Conservation (phyloP, 2,329 filamentous ascomycete genomes). For the Exophiala phaeomuriformis region DNA sequence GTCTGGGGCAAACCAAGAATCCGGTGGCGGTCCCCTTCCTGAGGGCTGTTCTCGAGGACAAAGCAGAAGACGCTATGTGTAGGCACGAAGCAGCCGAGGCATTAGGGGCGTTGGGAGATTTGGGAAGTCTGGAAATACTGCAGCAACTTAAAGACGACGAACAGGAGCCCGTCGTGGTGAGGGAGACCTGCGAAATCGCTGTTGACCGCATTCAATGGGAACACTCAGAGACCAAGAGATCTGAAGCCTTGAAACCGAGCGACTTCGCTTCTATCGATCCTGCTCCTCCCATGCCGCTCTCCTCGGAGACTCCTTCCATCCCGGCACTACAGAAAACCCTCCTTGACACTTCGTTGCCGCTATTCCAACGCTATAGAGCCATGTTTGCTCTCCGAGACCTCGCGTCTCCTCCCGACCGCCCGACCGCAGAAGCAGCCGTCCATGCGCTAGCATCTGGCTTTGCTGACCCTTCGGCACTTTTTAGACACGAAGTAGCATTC, state of each 20-base stretch:
- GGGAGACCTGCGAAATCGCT: slow-evolving; percentile 94
- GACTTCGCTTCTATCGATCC: slow-evolving; percentile 95
- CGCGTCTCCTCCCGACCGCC: slow-evolving; percentile 82
- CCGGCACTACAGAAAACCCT: slow-evolving; percentile 67
- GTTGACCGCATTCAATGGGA: slow-evolving; percentile 93
- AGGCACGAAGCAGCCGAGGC: slow-evolving; percentile 95
- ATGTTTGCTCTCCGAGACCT: slow-evolving; percentile 98
- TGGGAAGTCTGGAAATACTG: slow-evolving; percentile 65
- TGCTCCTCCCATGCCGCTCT: slow-evolving; percentile 74
- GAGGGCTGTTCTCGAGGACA: slow-evolving; percentile 64
- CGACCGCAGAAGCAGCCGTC: slow-evolving; percentile 81
- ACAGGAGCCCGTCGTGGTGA: slow-evolving; percentile 72
- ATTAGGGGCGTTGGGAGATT: slow-evolving; percentile 75
- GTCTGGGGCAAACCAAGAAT: slow-evolving; percentile 83
- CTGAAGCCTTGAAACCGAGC: slow-evolving; percentile 74
- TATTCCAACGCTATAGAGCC: slow-evolving; percentile 90
- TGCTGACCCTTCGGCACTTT: slow-evolving; percentile 77
- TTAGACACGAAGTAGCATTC: slow-evolving; percentile 96
- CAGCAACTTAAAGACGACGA: slow-evolving; percentile 64
- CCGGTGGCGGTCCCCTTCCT: slow-evolving; percentile 65
- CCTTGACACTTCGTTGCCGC: slow-evolving; percentile 67
- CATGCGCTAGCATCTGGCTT: slow-evolving; percentile 79
- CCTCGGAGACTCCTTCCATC: slow-evolving; percentile 56
- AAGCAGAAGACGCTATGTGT: slow-evolving; percentile 86
- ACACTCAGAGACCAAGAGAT: slow-evolving; percentile 61